phyloP scores from a whole-genome alignment of 2,329 filamentous ascomycete species.

The Bipolaris zeicola region DNA sequence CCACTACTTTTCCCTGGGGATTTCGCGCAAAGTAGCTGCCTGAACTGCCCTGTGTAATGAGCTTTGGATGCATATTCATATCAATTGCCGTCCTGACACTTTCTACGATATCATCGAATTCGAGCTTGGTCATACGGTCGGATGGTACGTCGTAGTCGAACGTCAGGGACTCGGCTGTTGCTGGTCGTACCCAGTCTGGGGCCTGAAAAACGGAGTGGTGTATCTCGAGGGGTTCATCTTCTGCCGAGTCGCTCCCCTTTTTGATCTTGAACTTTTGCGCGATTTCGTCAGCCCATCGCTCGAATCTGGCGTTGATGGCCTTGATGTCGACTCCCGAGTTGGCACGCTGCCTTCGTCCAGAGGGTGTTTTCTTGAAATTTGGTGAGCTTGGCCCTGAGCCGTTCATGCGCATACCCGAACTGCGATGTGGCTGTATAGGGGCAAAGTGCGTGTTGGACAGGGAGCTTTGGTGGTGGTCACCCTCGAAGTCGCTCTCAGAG shows the following conservation, averaged over 20 bases:
- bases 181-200: conserved; percentile 82
- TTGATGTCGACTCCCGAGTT: conserved; percentile 96
- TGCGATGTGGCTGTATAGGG: conserved; percentile 54
- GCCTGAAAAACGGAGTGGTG: conserved; percentile 97
- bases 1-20: conserved; percentile 88
- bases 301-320: conserved; percentile 92
- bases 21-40: conserved; percentile 98
- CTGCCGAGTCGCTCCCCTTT: conserved; percentile 72
- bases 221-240: conserved; percentile 88
- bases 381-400: conserved; percentile 42
- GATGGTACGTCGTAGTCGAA: conserved; percentile 59
- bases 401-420: conserved; percentile 52
- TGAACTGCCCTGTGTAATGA: conserved; percentile 97
- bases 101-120: conserved; percentile 89
- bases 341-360: conserved; percentile 62
- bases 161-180: conserved; percentile 75
- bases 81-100: conserved; percentile 90
- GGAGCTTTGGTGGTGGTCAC: conserved; percentile 46
- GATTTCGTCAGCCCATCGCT: conserved; percentile 98
- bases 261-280: conserved; percentile 93
- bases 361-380: conserved; percentile 29
- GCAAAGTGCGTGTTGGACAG: conserved; percentile 52
- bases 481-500: conserved; percentile 47
- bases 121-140: conserved; percentile 72
- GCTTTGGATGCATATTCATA: conserved; percentile 86